A percentile compares a stretch with the other conserved stretches of the same genome.
phyloP scores from a whole-genome alignment of 2,329 filamentous ascomycete species.

The Basipetospora chlamydospora region DNA sequence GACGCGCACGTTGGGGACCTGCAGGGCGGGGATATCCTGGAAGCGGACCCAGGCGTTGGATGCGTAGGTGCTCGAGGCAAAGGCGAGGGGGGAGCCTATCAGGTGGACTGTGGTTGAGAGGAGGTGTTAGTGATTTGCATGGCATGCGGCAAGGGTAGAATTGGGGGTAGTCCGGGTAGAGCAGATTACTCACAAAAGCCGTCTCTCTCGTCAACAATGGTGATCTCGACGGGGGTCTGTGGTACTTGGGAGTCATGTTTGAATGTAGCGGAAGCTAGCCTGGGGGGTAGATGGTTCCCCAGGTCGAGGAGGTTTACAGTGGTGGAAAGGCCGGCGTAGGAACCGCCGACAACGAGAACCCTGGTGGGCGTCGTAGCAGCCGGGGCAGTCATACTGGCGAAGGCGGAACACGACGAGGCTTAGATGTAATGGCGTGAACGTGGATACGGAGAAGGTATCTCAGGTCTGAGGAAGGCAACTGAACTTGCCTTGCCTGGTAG shows the following conservation, averaged over 20 bases:
- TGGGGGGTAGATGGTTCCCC: slow-evolving; percentile 38
- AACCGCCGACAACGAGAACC: slow-evolving; percentile 55
- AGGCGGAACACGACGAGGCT: not conserved
- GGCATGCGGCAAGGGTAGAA: not conserved
- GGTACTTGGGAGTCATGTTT: slow-evolving; percentile 25
- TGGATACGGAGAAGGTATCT: no score
- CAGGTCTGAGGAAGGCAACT: no score
- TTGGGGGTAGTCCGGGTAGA: no score
- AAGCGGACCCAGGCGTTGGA: slow-evolving; percentile 58
- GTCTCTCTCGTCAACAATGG: slow-evolving; percentile 65
- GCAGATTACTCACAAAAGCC: slow-evolving; percentile 55
- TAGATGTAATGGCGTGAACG: not conserved
- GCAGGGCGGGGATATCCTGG: slow-evolving; percentile 51
- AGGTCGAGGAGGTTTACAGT: slow-evolving; percentile 55
- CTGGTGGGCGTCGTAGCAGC: slow-evolving; percentile 12
- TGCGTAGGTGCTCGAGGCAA: slow-evolving; percentile 48
- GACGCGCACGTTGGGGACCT: slow-evolving; percentile 44
- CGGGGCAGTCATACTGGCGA: not conserved
- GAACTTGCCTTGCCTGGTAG: no score
- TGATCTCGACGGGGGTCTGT: slow-evolving; percentile 49
- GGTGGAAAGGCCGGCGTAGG: slow-evolving; percentile 55
- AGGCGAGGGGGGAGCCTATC: slow-evolving; percentile 60
- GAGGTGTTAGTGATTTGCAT: not conserved
- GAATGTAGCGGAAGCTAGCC: slow-evolving; percentile 24
- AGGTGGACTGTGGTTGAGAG: slow-evolving; percentile 43